Percentiles rank a stretch among this genome's conserved stretches.
Evolutionary conservation across 2,329 filamentous ascomycete genomes (phyloP).

Genomic region (Calonectria hongkongensis): DNA sequence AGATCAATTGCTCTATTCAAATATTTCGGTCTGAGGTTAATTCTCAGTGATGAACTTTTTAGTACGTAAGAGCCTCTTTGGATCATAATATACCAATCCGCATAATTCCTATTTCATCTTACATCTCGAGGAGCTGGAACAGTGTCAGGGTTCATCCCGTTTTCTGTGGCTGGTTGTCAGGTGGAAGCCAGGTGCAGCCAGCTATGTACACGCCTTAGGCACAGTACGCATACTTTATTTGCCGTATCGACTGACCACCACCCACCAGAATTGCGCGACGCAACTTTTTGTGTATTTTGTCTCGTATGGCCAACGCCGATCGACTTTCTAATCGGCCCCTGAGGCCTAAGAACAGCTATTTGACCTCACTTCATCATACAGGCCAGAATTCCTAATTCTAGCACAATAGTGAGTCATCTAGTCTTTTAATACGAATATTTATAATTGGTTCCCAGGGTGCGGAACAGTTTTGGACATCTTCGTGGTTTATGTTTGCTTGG

Average conservation of each 20-base stretch:
- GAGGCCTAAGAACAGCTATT: conserved; percentile 1
- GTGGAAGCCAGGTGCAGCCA: conserved; percentile 30
- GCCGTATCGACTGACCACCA: neutral
- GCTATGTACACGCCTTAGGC: neutral
- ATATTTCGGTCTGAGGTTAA: neutral
- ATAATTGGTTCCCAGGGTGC: neutral
- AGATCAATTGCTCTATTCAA: neutral
- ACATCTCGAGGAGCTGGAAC: neutral
- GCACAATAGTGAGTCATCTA: neutral
- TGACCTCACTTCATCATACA: neutral
- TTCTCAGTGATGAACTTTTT: no score
- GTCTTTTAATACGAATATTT: neutral
- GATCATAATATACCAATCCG: neutral
- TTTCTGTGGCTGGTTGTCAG: conserved; percentile 5
- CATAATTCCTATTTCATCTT: neutral
- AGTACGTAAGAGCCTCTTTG: neutral
- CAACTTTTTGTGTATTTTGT: neutral
- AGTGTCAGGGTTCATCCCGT: neutral
- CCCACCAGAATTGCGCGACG: neutral
- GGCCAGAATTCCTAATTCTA: neutral
- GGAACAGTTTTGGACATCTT: neutral
- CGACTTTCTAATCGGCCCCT: neutral
- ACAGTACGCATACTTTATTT: neutral
- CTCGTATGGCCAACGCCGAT: neutral
- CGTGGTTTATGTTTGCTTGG: neutral